These are phyloP conservation scores for Lactifluus hygrophoroides DNA, from an alignment of 768 basidiomycete species.

Conservation along the genomic window DNA sequence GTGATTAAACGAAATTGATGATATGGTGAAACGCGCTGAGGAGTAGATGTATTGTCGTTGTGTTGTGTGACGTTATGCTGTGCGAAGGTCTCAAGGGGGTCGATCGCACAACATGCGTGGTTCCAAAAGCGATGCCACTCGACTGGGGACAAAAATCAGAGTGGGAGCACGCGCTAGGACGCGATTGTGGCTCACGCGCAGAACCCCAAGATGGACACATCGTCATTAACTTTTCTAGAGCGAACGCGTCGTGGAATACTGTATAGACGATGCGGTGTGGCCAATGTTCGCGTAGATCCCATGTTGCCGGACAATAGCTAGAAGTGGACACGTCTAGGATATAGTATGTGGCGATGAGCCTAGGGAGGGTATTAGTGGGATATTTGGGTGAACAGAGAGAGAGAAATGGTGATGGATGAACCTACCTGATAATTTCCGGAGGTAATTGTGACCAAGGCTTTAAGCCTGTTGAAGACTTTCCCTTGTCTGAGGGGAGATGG, in stretches of 20 bases:
- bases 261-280: conserved; percentile 53
- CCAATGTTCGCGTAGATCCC: conserved; percentile 48
- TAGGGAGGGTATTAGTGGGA: conserved; percentile 24
- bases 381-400: not conserved
- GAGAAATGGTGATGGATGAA: conserved; percentile 18
- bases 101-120: conserved; percentile 51
- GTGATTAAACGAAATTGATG: conserved; percentile 56
- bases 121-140: conserved; percentile 66
- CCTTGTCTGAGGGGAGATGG: conserved; percentile 21
- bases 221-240: conserved; percentile 20
- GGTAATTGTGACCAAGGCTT: conserved; percentile 57
- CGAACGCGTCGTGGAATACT: conserved; percentile 37
- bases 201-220: conserved; percentile 18
- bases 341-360: conserved; percentile 51
- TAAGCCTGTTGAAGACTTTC: conserved; percentile 50
- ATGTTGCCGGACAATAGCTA: conserved; percentile 40
- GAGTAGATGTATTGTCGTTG: conserved; percentile 22
- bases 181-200: conserved; percentile 16
- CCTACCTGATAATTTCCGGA: conserved; percentile 56
- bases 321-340: conserved; percentile 39
- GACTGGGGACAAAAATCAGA: conserved; percentile 34
- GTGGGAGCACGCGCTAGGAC: conserved; percentile 19
- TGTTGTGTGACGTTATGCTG: conserved; percentile 39
- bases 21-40: conserved; percentile 35
- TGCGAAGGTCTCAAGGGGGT: conserved; percentile 49